phyloP scores from a whole-genome alignment of 73 alveolate species.

The Paramecium biaurelia region DNA sequence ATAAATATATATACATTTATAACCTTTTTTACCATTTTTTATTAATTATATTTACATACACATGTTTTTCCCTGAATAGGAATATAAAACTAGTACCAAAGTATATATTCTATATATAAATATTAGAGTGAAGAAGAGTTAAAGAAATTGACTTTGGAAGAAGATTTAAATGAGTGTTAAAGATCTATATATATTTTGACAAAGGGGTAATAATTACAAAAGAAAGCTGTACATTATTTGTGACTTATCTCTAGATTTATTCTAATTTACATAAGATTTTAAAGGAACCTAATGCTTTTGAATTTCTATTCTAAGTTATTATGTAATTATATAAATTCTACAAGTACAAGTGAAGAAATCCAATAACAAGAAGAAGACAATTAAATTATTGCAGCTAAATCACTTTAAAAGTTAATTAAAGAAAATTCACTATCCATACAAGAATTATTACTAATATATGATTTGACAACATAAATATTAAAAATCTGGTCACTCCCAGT shows the following conservation, averaged over 20 bases:
- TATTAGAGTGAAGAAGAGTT: constrained; percentile 56
- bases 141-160: constrained; percentile 56
- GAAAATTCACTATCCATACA: not conserved
- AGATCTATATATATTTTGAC: constrained; percentile 52
- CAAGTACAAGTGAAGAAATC: constrained; percentile 7
- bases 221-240: constrained; percentile 35
- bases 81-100: not conserved
- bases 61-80: constrained; percentile 30
- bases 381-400: constrained; percentile 36
- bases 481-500: constrained; percentile 62
- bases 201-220: constrained; percentile 46
- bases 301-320: not conserved
- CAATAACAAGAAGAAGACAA: constrained; percentile 26
- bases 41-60: not conserved
- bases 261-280: not conserved
- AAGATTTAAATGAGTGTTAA: constrained; percentile 35
- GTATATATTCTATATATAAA: not conserved
- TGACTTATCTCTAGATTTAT: not conserved
- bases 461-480: constrained; percentile 2
- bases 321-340: not conserved
- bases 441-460: constrained; percentile 5
- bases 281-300: not conserved
- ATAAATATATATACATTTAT: not conserved
- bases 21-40: not conserved
- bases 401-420: not conserved